Evolutionary conservation across 2,329 filamentous ascomycete species (phyloP).

Genomic region (Botryotinia calthae): DNA sequence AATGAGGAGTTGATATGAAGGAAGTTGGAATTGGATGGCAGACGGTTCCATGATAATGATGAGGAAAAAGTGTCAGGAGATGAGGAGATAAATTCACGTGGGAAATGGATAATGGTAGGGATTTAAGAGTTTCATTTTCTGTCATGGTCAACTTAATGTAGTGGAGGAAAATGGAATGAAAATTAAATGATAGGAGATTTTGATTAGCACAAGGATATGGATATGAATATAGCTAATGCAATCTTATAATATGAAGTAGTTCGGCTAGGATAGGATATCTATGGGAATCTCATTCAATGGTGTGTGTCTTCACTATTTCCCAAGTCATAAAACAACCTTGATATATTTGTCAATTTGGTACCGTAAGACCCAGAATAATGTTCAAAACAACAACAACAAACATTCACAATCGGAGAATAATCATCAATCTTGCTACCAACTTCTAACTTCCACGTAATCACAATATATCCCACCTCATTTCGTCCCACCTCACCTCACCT

Average conservation of each 20-base stretch:
- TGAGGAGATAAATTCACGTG: not conserved
- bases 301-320: not conserved
- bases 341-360: not conserved
- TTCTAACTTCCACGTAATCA: not conserved
- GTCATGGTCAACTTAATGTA: not conserved
- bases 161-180: not conserved
- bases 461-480: not conserved
- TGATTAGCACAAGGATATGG: not conserved
- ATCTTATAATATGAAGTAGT: not conserved
- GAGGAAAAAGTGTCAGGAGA: not conserved
- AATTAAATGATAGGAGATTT: not conserved
- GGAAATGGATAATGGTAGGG: no score
- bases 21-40: not conserved
- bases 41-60: not conserved
- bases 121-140: not conserved
- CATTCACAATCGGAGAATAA: not conserved
- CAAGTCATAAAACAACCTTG: not conserved
- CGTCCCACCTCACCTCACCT: not conserved
- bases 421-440: not conserved
- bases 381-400: not conserved
- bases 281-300: not conserved
- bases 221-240: not conserved
- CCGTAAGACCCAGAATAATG: not conserved
- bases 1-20: not conserved
- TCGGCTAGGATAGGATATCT: not conserved